phyloP scores from a whole-genome alignment of 2,329 filamentous ascomycete species.

The Clathrospora elynae region DNA sequence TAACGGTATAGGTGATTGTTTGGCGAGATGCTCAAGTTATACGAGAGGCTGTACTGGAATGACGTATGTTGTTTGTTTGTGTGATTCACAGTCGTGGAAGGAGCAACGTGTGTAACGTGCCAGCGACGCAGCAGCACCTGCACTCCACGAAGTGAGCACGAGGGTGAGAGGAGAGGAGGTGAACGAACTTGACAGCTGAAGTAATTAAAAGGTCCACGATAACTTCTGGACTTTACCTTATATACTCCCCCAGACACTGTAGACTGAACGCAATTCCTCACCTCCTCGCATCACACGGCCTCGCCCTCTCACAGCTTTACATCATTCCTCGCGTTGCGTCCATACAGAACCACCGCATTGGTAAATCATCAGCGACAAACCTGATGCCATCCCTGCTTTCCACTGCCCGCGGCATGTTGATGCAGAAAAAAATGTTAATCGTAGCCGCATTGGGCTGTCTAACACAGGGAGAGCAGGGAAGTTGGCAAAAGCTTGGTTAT shows the following conservation, averaged over 20 bases:
- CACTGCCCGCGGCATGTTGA: slow-evolving; percentile 3
- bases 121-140: too few relatives aligned
- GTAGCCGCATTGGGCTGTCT: slow-evolving; percentile 11
- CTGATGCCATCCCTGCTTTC: slow-evolving; percentile 29
- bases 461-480: slow-evolving; percentile 19
- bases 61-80: slow-evolving; percentile 10
- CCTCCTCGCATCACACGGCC: slow-evolving; percentile 11
- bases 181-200: too few relatives aligned
- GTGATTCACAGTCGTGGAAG: slow-evolving; percentile 1
- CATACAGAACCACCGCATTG: slow-evolving; percentile 16
- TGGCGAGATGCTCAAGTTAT: background rate
- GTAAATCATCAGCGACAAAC: slow-evolving; percentile 36
- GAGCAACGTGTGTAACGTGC: slow-evolving; percentile 4
- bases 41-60: slow-evolving; percentile 5
- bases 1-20: slow-evolving; percentile 5
- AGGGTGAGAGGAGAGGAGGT: background rate
- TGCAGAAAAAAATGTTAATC: slow-evolving; percentile 15
- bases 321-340: slow-evolving; percentile 24
- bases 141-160: background rate
- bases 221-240: too few relatives aligned
- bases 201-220: too few relatives aligned
- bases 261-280: slow-evolving; percentile 5
- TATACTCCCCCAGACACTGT: background rate
- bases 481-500: slow-evolving; percentile 32
- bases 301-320: slow-evolving; percentile 13